Base-by-base conservation (phyloP, 495 filamentous ascomycete species). In the Penicillium arizonense region DNA sequence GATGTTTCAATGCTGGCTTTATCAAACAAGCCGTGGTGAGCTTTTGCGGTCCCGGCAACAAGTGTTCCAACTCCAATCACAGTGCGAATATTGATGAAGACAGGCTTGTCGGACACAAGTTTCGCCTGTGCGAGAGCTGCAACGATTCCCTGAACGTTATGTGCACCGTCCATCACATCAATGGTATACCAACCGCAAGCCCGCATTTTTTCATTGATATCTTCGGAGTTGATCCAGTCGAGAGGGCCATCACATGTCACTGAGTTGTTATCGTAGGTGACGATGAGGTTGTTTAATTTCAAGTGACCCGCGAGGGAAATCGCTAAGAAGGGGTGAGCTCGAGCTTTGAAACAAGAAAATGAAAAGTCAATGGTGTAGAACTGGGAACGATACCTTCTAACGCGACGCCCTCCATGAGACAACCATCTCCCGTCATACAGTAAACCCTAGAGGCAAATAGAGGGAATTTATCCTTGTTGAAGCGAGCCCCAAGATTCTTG, bases 181-280 rank as follows among this genome's bases (percentile, higher is more conserved):
- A 79, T 41, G 3, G 79, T 74, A 39, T 77, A 57, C 74, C 75
- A 81, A 0, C 77, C 77, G 37, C 57, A 67, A 1, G 79, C 77
- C 4, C 50, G 30, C 75, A 82, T 80, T 61, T 79, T 80, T 6
- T 52, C 66, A 50, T 80, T 80, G 24, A 77, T 62, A 55, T 81
- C 71, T 44, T 82, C 78, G 1, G 62, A 71, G 47, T 72, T 74
- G 12, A 60, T 65, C 33, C 72, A 41, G 41, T 77, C 73, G 3
- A 71, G 62, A 3, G 56, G 47, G 4, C 57, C 57, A 46, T 61
- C 60, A 24, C 57, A 57, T 2, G 57, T 81, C 12, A 83, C 65
- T 49, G 78, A 66, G 53, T 84, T 84, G 61, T 84, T 80, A 56
- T 83, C 79, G 49, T 79, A 82, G 16, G 81, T 73, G 23, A 82